A percentile compares a stretch with the other conserved stretches of the same genome.
Conservation (phyloP, 768 basidiomycete species). For the Rhodocollybia butyracea region DNA sequence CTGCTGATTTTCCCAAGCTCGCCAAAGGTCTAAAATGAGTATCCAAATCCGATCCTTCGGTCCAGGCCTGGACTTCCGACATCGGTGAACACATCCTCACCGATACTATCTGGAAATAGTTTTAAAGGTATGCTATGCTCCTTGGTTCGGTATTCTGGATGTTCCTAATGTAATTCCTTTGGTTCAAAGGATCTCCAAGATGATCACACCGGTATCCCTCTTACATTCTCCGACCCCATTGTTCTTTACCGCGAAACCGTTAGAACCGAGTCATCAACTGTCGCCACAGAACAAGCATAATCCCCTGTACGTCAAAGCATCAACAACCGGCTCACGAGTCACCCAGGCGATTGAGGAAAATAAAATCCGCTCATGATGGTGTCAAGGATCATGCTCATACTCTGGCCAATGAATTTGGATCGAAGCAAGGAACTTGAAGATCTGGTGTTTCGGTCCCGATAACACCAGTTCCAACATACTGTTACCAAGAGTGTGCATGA, state of each 20-base stretch:
- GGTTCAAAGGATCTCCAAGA: constrained; percentile 91
- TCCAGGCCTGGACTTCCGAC: constrained; percentile 90
- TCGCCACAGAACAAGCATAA: constrained; percentile 99
- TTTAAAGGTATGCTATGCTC: constrained; percentile 68
- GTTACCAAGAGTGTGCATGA: constrained; percentile 99
- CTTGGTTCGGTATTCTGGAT: background rate
- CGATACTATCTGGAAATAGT: constrained; percentile 99
- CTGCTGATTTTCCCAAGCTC: constrained; percentile 97
- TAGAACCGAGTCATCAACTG: constrained; percentile 91
- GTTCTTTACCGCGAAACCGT: constrained; percentile 98
- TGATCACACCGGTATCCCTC: constrained; percentile 98
- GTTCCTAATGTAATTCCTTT: no score
- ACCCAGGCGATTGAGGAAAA: constrained; percentile 89
- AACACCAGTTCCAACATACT: constrained; percentile 92
- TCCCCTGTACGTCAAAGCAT: constrained; percentile 90
- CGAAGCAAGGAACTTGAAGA: constrained; percentile 98
- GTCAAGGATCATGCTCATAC: constrained; percentile 94
- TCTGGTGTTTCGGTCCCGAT: constrained; percentile 99
- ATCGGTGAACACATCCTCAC: constrained; percentile 98
- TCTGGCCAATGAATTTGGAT: constrained; percentile 93
- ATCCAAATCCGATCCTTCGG: constrained; percentile 99
- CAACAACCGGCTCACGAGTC: constrained; percentile 92
- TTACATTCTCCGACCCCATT: constrained; percentile 97
- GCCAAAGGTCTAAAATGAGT: constrained; percentile 99
- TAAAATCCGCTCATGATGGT: constrained; percentile 87